Evolutionary conservation across 441 rosid genomes (phyloP), one percentile per base, ranked within the genome.

Genomic region (Gossypium trilobum): DNA sequence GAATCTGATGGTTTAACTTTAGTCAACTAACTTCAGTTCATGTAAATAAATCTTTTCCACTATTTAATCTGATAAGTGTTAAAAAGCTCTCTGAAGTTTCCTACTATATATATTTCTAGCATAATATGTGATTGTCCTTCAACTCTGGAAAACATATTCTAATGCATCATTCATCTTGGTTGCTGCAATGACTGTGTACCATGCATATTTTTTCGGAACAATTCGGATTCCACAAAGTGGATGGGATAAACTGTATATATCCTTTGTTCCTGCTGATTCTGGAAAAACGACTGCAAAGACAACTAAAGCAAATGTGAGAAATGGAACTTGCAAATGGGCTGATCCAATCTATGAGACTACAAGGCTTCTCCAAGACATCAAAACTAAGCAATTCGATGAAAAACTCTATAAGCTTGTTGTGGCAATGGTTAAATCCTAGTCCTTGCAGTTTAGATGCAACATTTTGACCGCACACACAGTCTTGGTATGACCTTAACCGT

Each of bases 311-410:
- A 91, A 83, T 87, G 98, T 95, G 64, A 90, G 99, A 82, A 95
- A 92, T 69, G 96, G 98, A 79, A 85, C 91, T 54, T 95, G 99
- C 87, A 95, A 95, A 78, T 95, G 99, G 99, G 95, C 81, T 16
- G 99, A 95, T 90, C 98, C 99, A 3, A 91, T 95, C 80, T 95
- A 95, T 68, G 99, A 95, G 82, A 89, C 97, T 52, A 93, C 99
- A 9, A 86, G 97, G 79, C 95, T 95, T 78, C 95, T 95, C 70
- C 98, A 88, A 80, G 97, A 95, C 77, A 78, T 82, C 61, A 88
- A 83, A 84, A 93, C 91, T 71, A 95, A 86, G 79, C 91, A 84
- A 64, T 95, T 78, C 17, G 97, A 95, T 74, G 92, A 90, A 75
- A 95, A 95, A 83, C 86, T 86, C 10, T 95, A 90, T 77, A 95